These are phyloP conservation scores for Anthoceros angustus DNA, from an alignment of 225 moss, liverwort and hornwort species.

Conservation along the genomic window DNA sequence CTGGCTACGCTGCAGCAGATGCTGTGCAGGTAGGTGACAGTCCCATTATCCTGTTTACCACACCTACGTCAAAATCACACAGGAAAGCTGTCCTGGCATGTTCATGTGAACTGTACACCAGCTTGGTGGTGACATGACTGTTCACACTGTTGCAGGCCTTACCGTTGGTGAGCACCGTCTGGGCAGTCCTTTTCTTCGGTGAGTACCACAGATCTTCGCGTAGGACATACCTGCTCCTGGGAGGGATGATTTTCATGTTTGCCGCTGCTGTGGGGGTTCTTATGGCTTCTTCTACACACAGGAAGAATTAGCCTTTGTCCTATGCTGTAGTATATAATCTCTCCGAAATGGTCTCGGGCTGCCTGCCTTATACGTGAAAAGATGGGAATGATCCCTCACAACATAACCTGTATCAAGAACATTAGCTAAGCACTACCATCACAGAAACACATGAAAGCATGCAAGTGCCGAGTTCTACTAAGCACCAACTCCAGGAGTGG, in stretches of 20 bases:
- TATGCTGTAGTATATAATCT: too few species aligned
- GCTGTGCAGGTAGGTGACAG: constrained; percentile 59
- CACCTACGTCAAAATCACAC: too few species aligned
- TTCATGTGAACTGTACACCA: background rate
- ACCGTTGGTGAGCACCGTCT: constrained; percentile 87
- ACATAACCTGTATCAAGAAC: too few species aligned
- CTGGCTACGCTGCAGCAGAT: constrained; percentile 89
- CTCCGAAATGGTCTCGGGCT: too few species aligned
- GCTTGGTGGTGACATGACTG: background rate
- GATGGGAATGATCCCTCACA: too few species aligned
- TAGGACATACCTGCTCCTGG: constrained; percentile 45
- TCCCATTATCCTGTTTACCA: too few species aligned
- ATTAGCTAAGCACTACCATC: too few species aligned
- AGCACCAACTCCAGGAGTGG: too few species aligned
- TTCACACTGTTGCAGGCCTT: constrained; percentile 59
- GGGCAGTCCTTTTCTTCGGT: constrained; percentile 68
- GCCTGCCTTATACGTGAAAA: too few species aligned
- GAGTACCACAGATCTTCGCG: constrained; percentile 77
- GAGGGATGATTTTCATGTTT: constrained; percentile 74
- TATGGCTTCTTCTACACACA: constrained; percentile 51
- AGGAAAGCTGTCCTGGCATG: too few species aligned
- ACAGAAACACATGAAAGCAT: too few species aligned
- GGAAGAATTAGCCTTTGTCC: constrained; percentile 10
- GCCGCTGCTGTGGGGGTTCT: constrained; percentile 54
- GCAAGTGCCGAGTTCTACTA: too few species aligned